Evolutionary conservation across 2,329 filamentous ascomycete genomes (phyloP), one percentile per base, ranked within the genome.

Genomic region (Pseudogymnoascus sp.): DNA sequence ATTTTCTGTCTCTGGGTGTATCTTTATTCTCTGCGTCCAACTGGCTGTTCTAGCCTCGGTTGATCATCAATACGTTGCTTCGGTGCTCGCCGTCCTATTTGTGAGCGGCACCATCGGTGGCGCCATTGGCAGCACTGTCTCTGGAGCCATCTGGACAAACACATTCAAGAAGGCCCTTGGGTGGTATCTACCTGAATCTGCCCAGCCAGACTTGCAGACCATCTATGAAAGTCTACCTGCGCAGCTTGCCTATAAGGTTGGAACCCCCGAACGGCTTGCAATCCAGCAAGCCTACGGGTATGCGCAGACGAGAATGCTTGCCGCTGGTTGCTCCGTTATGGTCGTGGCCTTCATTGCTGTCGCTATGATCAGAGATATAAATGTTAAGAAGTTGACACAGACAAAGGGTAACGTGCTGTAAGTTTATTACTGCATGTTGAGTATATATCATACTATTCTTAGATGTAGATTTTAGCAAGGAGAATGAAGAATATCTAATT

Each of bases 101-200:
- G 78, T 87, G 6, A 81, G 84, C 18, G 78, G 82, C 65, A 81
- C 80, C 64, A 78, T 87, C 64, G 85, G 84, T 41, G 79, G 78
- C 37, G 82, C 84, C 1, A 74, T 86, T 8, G 85, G 84, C 2
- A 78, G 77, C 3, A 79, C 84, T 12, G 79, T 89, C 58, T 81
- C 84, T 2, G 80, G 79, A 0, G 83, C 85, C 11, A 82, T 89
- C 65, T 89, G 85, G 85, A 83, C 81, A 0, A 78, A 80, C 64
- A 79, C 81, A 0, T 82, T 89, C 67, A 78, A 78, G 2, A 71
- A 73, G 30, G 80, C 80, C 14, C 75, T 88, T 2, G 66, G 67
- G 20, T 64, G 70, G 39, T 79, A 81, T 64, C 76, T 88, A 1
- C 84, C 84, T 0, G 69, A 63, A 9, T 64, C 66, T 1, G 71